Evolutionary conservation across 2,329 filamentous ascomycete genomes (phyloP).

Genomic region (Neofusicoccum ribis): DNA sequence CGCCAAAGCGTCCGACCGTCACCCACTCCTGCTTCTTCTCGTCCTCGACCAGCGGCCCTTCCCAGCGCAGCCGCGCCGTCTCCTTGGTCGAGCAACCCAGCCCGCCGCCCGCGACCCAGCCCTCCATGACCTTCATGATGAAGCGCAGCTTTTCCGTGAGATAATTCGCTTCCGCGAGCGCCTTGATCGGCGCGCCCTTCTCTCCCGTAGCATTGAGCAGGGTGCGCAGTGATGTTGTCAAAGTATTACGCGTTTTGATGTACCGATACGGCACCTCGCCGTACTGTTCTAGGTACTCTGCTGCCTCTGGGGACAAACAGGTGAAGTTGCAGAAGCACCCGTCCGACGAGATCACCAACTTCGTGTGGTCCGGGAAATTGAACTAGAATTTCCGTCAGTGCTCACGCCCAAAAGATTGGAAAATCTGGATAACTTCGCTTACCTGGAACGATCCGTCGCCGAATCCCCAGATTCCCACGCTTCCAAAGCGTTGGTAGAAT

Average conservation of each 20-base stretch:
- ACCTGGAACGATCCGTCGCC: slow-evolving; percentile 77
- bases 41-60: slow-evolving; percentile 45
- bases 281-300: slow-evolving; percentile 62
- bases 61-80: slow-evolving; percentile 43
- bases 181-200: slow-evolving; percentile 50
- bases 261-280: slow-evolving; percentile 65
- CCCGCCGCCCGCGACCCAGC: slow-evolving; percentile 71
- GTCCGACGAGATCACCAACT: slow-evolving; percentile 73
- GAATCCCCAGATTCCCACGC: slow-evolving; percentile 80
- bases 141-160: slow-evolving; percentile 75
- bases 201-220: slow-evolving; percentile 62
- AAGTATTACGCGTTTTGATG: slow-evolving; percentile 67
- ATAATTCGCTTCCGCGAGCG: slow-evolving; percentile 68
- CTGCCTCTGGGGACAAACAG: slow-evolving; percentile 71
- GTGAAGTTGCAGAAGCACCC: slow-evolving; percentile 78
- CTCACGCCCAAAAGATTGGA: background rate
- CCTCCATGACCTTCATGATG: slow-evolving; percentile 65
- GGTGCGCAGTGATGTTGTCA: slow-evolving; percentile 71
- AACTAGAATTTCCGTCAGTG: slow-evolving; percentile 55
- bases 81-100: slow-evolving; percentile 54
- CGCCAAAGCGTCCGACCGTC: slow-evolving; percentile 50
- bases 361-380: slow-evolving; percentile 87
- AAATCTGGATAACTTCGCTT: slow-evolving; percentile 25
- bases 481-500: slow-evolving; percentile 79
- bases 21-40: slow-evolving; percentile 49